A percentile compares a stretch with the other conserved stretches of the same genome.
phyloP scores from a whole-genome alignment of 202 grass and related monocot genomes.

The Alloteropsis angusta region DNA sequence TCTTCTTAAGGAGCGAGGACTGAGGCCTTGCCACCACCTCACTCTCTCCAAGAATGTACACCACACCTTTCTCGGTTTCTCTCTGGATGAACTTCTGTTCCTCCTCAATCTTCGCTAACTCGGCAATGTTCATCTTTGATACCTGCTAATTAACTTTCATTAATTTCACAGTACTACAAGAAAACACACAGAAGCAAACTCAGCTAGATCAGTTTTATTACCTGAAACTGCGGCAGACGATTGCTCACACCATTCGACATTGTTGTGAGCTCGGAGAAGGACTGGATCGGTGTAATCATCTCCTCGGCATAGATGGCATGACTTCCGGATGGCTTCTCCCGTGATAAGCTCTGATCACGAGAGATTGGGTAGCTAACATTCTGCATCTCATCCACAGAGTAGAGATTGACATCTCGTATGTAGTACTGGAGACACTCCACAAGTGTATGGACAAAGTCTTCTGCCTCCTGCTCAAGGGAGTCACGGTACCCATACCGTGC shows the following conservation, averaged over 20 bases:
- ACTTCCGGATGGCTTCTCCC: conserved; percentile 12
- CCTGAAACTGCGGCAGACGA: conserved; percentile 18
- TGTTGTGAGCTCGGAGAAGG: conserved; percentile 21
- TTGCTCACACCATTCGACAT: neutral
- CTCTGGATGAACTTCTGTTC: conserved; percentile 18
- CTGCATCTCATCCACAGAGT: neutral
- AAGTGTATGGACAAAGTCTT: neutral
- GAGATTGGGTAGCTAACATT: neutral
- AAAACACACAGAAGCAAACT: neutral
- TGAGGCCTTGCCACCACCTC: conserved; percentile 29
- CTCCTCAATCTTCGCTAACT: conserved; percentile 7
- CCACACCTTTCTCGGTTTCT: conserved; percentile 25
- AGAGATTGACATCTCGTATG: conserved; percentile 17
- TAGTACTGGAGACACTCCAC: conserved; percentile 16
- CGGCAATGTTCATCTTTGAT: neutral
- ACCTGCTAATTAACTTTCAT: neutral
- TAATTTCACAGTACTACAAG: neutral
- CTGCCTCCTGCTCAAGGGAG: neutral
- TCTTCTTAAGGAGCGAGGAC: conserved; percentile 19
- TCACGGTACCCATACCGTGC: conserved; percentile 41
- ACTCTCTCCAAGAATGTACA: conserved; percentile 33
- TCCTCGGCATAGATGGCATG: conserved; percentile 17
- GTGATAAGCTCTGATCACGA: neutral
- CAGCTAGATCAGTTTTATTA: neutral
- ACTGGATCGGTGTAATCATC: conserved; percentile 20